Base-by-base conservation (phyloP, 2,329 filamentous ascomycete genomes). In the Sphaceloma murrayae region DNA sequence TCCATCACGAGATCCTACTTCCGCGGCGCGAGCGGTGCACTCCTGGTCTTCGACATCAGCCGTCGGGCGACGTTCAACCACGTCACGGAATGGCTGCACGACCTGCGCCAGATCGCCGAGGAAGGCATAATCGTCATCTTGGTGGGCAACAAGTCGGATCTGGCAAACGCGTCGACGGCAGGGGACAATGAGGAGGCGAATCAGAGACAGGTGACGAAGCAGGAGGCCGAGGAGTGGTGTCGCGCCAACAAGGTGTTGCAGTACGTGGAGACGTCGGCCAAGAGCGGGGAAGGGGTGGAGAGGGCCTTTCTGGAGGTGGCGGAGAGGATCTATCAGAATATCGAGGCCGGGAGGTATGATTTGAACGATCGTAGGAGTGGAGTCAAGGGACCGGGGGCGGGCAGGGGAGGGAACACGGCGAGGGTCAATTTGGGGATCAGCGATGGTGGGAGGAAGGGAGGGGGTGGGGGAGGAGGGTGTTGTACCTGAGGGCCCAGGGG, bases 221-320 rank as follows among this genome's bases (percentile, higher is more conserved):
- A 82, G 53, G 89, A 96, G 66, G 91, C 91, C 2, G 80, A 89
- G 58, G 83, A 83, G 48, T 98, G 91, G 91, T 93, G 87, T 49
- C 73, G 72, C 48, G 67, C 73, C 53, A 95, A 96, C 63, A 84
- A 84, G 47, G 80, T 96, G 18, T 77, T 94, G 58, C 79, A 88
- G 60, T 96, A 96, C 61, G 86, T 96, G 50, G 91, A 98, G 69
- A 98, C 91, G 29, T 88, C 82, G 53, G 91, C 91, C 39, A 98
- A 96, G 71, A 93, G 82, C 50, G 91, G 91, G 43, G 86, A 94
- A 60, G 86, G 86, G 40, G 91, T 98, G 26, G 91, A 98, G 63
- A 76, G 80, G 53, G 91, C 91, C 2, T 98, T 98, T 58, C 74
- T 94, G 59, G 80, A 91, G 58, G 88, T 96, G 10, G 87, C 91